phyloP scores from a whole-genome alignment of 2,329 filamentous ascomycete species.

The Mollisiaceae sp. region DNA sequence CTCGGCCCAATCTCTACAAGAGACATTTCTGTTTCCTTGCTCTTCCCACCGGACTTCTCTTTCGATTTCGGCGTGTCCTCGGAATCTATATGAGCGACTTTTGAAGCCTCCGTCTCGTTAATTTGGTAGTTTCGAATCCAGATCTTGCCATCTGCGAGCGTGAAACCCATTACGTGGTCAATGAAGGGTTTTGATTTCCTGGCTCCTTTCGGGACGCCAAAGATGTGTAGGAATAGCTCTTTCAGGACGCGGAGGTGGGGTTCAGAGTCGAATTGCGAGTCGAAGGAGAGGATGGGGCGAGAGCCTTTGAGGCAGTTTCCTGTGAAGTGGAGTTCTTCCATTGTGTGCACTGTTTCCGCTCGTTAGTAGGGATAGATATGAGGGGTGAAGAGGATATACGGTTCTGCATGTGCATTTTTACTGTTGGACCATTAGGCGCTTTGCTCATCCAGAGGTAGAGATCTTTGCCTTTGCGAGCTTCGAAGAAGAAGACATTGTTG shows the following conservation, averaged over 20 bases:
- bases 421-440: slow-evolving; percentile 69
- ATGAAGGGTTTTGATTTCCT: slow-evolving; percentile 94
- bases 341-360: slow-evolving; percentile 76
- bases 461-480: slow-evolving; percentile 92
- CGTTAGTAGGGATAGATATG: slow-evolving; percentile 19
- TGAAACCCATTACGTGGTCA: slow-evolving; percentile 94
- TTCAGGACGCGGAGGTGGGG: slow-evolving; percentile 84
- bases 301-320: slow-evolving; percentile 97
- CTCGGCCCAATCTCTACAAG: slow-evolving; percentile 93
- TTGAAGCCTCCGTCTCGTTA: slow-evolving; percentile 74
- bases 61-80: slow-evolving; percentile 54
- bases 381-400: slow-evolving; percentile 47
- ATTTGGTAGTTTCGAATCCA: slow-evolving; percentile 97
- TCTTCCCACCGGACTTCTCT: slow-evolving; percentile 51
- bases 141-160: slow-evolving; percentile 88
- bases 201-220: slow-evolving; percentile 88
- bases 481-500: slow-evolving; percentile 94
- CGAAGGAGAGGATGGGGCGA: slow-evolving; percentile 89
- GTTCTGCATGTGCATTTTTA: slow-evolving; percentile 79
- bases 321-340: slow-evolving; percentile 95
- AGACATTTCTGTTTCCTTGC: slow-evolving; percentile 74
- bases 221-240: slow-evolving; percentile 87
- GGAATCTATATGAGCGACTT: slow-evolving; percentile 46
- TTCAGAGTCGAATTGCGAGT: slow-evolving; percentile 80
- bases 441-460: slow-evolving; percentile 94